Base-by-base conservation (phyloP, 768 basidiomycete species). In the Paxillus involutus region DNA sequence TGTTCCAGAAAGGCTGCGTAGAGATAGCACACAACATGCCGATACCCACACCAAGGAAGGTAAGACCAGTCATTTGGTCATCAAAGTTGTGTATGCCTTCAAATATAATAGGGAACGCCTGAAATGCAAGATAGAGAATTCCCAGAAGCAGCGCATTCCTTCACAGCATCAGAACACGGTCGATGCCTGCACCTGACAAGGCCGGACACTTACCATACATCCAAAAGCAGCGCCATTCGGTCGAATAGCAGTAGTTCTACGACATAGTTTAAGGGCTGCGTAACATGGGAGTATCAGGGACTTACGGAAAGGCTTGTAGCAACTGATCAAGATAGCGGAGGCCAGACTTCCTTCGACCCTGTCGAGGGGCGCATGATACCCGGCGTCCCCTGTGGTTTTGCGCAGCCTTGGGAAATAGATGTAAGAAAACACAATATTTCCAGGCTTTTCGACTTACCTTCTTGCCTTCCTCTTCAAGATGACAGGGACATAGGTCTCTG, bases 291-390 rank as follows among this genome's bases (percentile, higher is more conserved):
- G 9, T 32, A 16, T 3, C 29, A 16, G 17, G 32, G 32, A 72
- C 86, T 49, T 64, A 89, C 89, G 73, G 66, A 94, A 92, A 1
- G 91, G 90, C 7, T 74, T 82, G 49, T 78, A 84, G 58, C 85
- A 84, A 59, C 86, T 89, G 53, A 82, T 60, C 13, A 75, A 32
- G 29, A 93, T 73, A 1, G 83, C 79, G 12, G 60, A 58, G 3
- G 66, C 26, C 10, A 92, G 64, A 42, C 73, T 76, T 30, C 69
- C 72, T 19, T 81, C 68, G 5, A 70, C 66, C 37, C 66, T 71
- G 47, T 93, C 92, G 3, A 85, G 56, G 2, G 86, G 83, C 0
- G 89, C 80, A 61, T 77, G 81, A 59, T 82, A 84, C 9, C 73
- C 63, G 5, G 65, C 24, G 56, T 90, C 75, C 1, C 82, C 81